Evolutionary conservation across 2,329 filamentous ascomycete genomes (phyloP).

Genomic region (Penicillium glabrum): DNA sequence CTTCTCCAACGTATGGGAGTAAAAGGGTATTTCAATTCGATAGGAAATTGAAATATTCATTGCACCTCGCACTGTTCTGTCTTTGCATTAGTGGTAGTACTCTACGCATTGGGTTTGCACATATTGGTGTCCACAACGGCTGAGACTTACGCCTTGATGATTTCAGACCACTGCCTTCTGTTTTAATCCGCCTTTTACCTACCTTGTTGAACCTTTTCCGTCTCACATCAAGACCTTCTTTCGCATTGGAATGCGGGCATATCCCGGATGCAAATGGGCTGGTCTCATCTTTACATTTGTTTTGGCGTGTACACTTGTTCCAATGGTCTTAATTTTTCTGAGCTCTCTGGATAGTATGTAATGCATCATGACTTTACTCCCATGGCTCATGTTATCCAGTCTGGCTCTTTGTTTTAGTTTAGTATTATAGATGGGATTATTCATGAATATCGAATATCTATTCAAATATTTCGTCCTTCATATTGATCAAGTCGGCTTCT

Average conservation of each 20-base stretch:
- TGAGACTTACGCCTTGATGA: neutral
- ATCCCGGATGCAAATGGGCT: constrained; percentile 15
- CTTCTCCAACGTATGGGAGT: constrained; percentile 96
- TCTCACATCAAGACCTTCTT: neutral
- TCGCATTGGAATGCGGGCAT: constrained; percentile 8
- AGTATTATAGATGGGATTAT: neutral
- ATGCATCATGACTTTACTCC: neutral
- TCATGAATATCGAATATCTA: neutral
- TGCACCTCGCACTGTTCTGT: neutral
- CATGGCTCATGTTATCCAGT: neutral
- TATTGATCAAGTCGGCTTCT: neutral
- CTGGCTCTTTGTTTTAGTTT: neutral
- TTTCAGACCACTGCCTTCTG: neutral
- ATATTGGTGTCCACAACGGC: constrained; percentile 10
- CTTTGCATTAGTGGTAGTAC: constrained; percentile 13
- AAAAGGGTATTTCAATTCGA: constrained; percentile 27
- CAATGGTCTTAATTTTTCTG: neutral
- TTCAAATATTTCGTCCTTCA: neutral
- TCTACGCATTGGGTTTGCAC: constrained; percentile 14
- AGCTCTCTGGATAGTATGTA: neutral
- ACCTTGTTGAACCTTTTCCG: neutral
- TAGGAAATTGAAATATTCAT: constrained; percentile 4
- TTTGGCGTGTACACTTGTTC: constrained; percentile 8
- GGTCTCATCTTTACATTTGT: constrained; percentile 12
- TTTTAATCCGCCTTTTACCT: neutral